Conservation (phyloP, 1,284 basidiomycete genomes). For the Phaffia rhodozyma region DNA sequence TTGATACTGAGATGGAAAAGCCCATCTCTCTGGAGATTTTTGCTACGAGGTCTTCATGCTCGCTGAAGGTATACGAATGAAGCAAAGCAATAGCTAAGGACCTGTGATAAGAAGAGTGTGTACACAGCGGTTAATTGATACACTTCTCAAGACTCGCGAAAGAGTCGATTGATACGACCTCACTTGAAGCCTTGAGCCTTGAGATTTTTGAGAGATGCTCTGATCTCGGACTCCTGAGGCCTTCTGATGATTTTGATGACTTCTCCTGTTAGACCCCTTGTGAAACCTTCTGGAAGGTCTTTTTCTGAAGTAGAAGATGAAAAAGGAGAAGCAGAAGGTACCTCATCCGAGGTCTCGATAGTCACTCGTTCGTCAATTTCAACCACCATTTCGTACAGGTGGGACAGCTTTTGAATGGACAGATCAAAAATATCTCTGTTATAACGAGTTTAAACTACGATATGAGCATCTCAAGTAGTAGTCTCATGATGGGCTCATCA, state of each 20-base stretch:
- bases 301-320: too few species aligned
- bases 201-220: background rate
- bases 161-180: background rate
- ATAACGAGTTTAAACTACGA: background rate
- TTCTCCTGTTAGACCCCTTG: background rate
- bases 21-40: slow-evolving; percentile 62
- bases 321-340: too few species aligned
- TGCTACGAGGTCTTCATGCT: slow-evolving; percentile 56
- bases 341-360: slow-evolving; percentile 51
- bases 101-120: background rate
- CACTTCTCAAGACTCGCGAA: background rate
- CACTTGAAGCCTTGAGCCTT: background rate
- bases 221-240: background rate
- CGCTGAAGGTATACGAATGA: slow-evolving; percentile 36
- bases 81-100: background rate
- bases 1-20: slow-evolving; percentile 84
- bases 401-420: slow-evolving; percentile 63
- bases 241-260: background rate
- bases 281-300: too few species aligned
- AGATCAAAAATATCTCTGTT: slow-evolving; percentile 63
- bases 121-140: background rate
- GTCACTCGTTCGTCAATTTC: slow-evolving; percentile 94
- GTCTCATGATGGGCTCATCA: background rate
- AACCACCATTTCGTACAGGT: slow-evolving; percentile 67
- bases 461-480: background rate